These are phyloP conservation scores for Globisporangium perplexum DNA, from an alignment of 352 stramenopile genomes.

Conservation along the genomic window DNA sequence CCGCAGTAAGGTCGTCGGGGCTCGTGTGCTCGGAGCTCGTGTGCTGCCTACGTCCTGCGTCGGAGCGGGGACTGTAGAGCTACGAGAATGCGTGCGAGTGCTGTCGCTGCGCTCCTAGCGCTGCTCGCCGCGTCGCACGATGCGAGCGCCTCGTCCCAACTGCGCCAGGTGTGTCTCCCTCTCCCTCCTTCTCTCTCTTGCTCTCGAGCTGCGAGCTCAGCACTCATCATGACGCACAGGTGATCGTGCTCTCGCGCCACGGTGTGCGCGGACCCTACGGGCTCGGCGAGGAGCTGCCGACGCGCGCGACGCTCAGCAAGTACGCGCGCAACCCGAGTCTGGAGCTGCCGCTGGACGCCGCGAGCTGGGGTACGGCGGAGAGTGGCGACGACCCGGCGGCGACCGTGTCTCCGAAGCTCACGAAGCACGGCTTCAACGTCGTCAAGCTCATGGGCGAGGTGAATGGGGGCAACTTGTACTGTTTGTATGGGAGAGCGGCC, in stretches of 20 bases:
- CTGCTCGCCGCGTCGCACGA: background rate
- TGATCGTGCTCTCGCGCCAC: constrained; percentile 67
- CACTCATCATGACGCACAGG: constrained; percentile 15
- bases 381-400: constrained; percentile 45
- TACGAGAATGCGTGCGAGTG: too few species aligned
- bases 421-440: constrained; percentile 59
- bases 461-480: background rate
- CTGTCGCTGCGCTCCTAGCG: too few species aligned
- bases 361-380: constrained; percentile 64
- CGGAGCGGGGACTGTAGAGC: too few species aligned
- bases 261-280: constrained; percentile 72
- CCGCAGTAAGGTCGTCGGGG: too few species aligned
- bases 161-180: too few species aligned
- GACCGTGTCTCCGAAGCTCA: constrained; percentile 73
- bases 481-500: background rate
- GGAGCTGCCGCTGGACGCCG: constrained; percentile 41
- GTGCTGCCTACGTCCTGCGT: too few species aligned
- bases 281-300: constrained; percentile 40
- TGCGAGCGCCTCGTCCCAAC: background rate
- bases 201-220: too few species aligned
- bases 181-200: too few species aligned
- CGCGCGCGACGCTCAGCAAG: constrained; percentile 39
- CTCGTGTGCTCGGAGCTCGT: too few species aligned
- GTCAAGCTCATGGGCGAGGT: constrained; percentile 66
- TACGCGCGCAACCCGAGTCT: constrained; percentile 63